phyloP scores from a whole-genome alignment of 2,329 filamentous ascomycete genomes.

The Apiospora koreana region DNA sequence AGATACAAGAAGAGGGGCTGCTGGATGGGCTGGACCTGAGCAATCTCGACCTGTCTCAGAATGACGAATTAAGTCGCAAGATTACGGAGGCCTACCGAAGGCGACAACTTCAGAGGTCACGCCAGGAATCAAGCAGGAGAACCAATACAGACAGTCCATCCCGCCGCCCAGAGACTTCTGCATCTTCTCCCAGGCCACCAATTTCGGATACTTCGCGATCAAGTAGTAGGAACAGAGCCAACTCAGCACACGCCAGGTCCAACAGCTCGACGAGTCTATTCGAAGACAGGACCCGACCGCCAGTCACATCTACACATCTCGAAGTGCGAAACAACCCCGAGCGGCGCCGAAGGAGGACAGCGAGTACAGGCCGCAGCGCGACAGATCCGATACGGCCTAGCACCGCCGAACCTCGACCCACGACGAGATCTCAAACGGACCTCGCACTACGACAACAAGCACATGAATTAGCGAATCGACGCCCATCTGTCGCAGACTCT shows the following conservation, averaged over 20 bases:
- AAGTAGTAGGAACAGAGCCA: slow-evolving; percentile 31
- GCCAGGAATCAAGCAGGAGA: slow-evolving; percentile 48
- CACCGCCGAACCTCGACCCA: slow-evolving; percentile 47
- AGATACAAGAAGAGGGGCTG: slow-evolving; percentile 85
- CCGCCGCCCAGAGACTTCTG: slow-evolving; percentile 34
- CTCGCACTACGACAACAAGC: slow-evolving; percentile 48
- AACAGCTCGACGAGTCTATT: slow-evolving; percentile 42
- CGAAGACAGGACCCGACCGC: slow-evolving; percentile 55
- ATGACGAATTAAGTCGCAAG: slow-evolving; percentile 86
- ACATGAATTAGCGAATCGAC: slow-evolving; percentile 37
- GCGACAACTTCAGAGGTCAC: slow-evolving; percentile 66
- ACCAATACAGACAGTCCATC: slow-evolving; percentile 42
- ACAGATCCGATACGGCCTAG: slow-evolving; percentile 49
- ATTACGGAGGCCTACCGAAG: slow-evolving; percentile 88
- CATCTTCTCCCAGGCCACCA: slow-evolving; percentile 27
- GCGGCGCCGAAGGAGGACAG: slow-evolving; percentile 48
- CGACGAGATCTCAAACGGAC: slow-evolving; percentile 67
- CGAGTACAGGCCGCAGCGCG: slow-evolving; percentile 56
- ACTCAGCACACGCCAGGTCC: slow-evolving; percentile 30
- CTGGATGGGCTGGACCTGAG: slow-evolving; percentile 87
- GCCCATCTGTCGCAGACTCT: slow-evolving; percentile 43
- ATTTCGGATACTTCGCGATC: slow-evolving; percentile 25
- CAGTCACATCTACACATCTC: slow-evolving; percentile 47
- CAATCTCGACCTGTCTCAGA: slow-evolving; percentile 78
- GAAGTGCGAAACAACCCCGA: slow-evolving; percentile 52